A percentile compares a stretch with the other conserved stretches of the same genome.
These are phyloP conservation scores for Colletotrichum limetticola DNA, from an alignment of 2,329 filamentous ascomycete species.

Conservation along the genomic window DNA sequence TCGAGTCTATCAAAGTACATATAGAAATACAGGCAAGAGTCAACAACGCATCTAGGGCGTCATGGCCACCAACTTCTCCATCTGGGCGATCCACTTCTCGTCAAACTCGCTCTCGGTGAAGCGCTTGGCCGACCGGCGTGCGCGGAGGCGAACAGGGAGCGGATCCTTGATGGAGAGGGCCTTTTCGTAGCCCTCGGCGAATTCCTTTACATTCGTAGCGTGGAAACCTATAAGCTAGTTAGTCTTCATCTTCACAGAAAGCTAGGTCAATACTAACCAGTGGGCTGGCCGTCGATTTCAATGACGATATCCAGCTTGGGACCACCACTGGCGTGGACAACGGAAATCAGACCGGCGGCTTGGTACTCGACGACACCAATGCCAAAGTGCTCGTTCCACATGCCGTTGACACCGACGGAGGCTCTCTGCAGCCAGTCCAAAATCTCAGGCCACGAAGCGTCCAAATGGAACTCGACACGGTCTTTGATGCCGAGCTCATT, in stretches of 20 bases:
- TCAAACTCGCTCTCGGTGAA: slow-evolving; percentile 92
- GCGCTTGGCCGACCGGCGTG: slow-evolving; percentile 80
- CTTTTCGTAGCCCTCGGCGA: slow-evolving; percentile 82
- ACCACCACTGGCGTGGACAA: slow-evolving; percentile 93
- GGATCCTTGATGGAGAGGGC: slow-evolving; percentile 80
- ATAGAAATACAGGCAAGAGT: slow-evolving; percentile 29
- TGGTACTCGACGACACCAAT: slow-evolving; percentile 99
- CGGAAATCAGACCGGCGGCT: slow-evolving; percentile 89
- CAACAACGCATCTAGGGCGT: slow-evolving; percentile 26
- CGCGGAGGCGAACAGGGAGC: slow-evolving; percentile 78
- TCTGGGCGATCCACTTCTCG: slow-evolving; percentile 79
- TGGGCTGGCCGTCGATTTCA: slow-evolving; percentile 79
- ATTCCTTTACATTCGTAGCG: slow-evolving; percentile 81
- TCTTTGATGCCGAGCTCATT: slow-evolving; percentile 89
- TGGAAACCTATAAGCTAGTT: slow-evolving; percentile 74
- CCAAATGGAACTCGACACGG: slow-evolving; percentile 85
- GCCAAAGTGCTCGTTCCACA: slow-evolving; percentile 99
- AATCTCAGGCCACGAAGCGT: slow-evolving; percentile 90
- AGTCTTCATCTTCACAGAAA: slow-evolving; percentile 23
- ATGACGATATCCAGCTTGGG: slow-evolving; percentile 95
- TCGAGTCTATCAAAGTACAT: slow-evolving; percentile 44
- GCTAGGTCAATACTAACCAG: slow-evolving; percentile 62
- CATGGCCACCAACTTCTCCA: slow-evolving; percentile 75
- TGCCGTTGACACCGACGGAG: slow-evolving; percentile 92
- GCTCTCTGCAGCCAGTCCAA: slow-evolving; percentile 80